Conservation (phyloP, 768 basidiomycete genomes). For the Multifurca ochricompacta region DNA sequence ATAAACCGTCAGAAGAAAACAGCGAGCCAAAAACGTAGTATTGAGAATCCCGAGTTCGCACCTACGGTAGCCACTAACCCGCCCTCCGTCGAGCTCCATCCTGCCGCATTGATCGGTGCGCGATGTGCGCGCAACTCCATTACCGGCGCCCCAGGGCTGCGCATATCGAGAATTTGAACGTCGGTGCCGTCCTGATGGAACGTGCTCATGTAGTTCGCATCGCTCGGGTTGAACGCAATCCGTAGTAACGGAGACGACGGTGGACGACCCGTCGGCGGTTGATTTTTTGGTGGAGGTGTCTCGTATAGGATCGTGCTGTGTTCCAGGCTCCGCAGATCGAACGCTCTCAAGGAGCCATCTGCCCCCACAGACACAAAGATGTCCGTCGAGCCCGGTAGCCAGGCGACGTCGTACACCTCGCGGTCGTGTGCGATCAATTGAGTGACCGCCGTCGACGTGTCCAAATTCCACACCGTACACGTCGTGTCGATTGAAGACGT, state of each 20-base stretch:
- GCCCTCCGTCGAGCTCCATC: constrained; percentile 82
- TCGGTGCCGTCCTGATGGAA: constrained; percentile 91
- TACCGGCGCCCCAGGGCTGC: constrained; percentile 91
- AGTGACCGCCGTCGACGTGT: constrained; percentile 86
- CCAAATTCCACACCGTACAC: constrained; percentile 98
- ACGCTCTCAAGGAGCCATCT: constrained; percentile 92
- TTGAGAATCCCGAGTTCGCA: too few species aligned
- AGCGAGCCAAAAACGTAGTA: too few species aligned
- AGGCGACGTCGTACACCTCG: constrained; percentile 96
- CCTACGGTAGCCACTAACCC: constrained; percentile 85
- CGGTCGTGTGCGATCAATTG: constrained; percentile 97
- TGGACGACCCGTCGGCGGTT: constrained; percentile 55
- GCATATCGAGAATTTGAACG: constrained; percentile 93
- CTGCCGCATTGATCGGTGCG: constrained; percentile 75
- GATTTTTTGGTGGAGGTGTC: constrained; percentile 72
- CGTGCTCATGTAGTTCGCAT: constrained; percentile 94
- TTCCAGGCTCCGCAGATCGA: constrained; percentile 92
- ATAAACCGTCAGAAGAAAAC: neutral
- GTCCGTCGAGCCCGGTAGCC: constrained; percentile 92
- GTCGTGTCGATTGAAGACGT: constrained; percentile 99
- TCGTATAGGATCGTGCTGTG: constrained; percentile 99
- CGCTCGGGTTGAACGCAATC: constrained; percentile 85
- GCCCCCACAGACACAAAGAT: constrained; percentile 98
- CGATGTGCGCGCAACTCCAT: constrained; percentile 84
- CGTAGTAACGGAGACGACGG: constrained; percentile 76